Conservation (phyloP, 352 stramenopile genomes). For the Pythium insidiosum region DNA sequence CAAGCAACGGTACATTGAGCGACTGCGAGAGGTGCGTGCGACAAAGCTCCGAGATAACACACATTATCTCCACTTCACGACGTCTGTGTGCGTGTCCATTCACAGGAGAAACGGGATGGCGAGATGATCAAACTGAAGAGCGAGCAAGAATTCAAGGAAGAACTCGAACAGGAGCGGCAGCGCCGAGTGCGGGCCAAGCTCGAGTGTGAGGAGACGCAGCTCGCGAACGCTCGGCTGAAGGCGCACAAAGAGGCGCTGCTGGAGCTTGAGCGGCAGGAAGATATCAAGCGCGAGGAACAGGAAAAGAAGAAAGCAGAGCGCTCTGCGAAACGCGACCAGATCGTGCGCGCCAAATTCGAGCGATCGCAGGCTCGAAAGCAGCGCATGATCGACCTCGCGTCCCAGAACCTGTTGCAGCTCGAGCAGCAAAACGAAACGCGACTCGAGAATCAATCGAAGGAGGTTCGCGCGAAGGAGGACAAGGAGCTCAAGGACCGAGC, state of each 20-base stretch:
- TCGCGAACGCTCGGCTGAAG: slow-evolving; percentile 57
- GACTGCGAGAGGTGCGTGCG: slow-evolving; percentile 55
- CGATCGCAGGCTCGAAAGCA: slow-evolving; percentile 57
- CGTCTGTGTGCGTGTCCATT: neutral
- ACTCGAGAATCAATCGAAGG: slow-evolving; percentile 53
- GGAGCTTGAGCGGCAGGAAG: slow-evolving; percentile 53
- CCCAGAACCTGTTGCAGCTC: slow-evolving; percentile 61
- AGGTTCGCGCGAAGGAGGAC: slow-evolving; percentile 72
- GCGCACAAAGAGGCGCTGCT: slow-evolving; percentile 43
- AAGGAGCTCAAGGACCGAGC: slow-evolving; percentile 41
- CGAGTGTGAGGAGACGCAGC: slow-evolving; percentile 48
- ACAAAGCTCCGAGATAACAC: no score
- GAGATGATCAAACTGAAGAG: slow-evolving; percentile 54
- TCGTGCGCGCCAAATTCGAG: slow-evolving; percentile 53
- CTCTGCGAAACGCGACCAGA: slow-evolving; percentile 47
- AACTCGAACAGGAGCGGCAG: slow-evolving; percentile 40
- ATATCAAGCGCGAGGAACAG: slow-evolving; percentile 62
- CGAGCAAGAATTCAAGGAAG: slow-evolving; percentile 43
- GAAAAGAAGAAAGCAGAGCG: slow-evolving; percentile 62
- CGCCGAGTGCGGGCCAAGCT: slow-evolving; percentile 36
- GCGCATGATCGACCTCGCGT: slow-evolving; percentile 78
- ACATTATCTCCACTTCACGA: no score
- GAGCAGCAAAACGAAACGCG: slow-evolving; percentile 53
- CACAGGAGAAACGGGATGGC: slow-evolving; percentile 59
- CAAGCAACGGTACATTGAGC: slow-evolving; percentile 71